Evolutionary conservation across 208 protist genomes (phyloP), one percentile per base, ranked within the genome.

Genomic region (Acanthamoeba sp.): DNA sequence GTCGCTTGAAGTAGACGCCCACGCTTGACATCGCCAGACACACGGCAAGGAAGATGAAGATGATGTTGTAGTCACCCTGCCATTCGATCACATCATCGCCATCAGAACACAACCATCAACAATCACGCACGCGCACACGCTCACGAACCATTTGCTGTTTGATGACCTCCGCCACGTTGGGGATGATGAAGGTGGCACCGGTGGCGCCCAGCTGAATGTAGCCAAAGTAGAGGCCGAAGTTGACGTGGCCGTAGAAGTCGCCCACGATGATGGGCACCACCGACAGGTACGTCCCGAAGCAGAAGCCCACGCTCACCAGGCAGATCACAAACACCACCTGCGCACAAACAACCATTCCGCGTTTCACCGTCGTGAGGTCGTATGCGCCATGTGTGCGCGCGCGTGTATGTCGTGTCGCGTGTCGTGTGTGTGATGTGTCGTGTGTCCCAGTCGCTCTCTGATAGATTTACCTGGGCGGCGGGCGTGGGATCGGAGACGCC

Each of bases 301-400:
- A 84, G 40, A 84, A 84, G 40, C 73, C 73, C 20, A 84, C 73
- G 22, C 40, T 84, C 38, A 84, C 42, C 38, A 84, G 40, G 14
- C 73, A 84, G 5, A 84, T 52, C 10, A 84, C 73, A 84, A 84
- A 84, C 36, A 84, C 73, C 32, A 84, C 42, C 73, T 84, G 34
- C 36, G 18, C 5, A 80, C 7, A 22, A 32, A 29, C 29, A 38
- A 55, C 38, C 22, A 6, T 5, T 24, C 2, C 29, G 40, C 29
- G 12, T 84, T 12, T 32, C 66, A 76, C 32, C 9, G 9, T 20
- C 66, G 22, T 42, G 5, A 76, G 16, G 0, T 62, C 16, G 24
- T 62, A 9, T 62, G 24, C 0, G 24, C n/a, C n/a, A n/a, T 62
- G 16, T 62, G 24, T 62, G 55, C 27, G 16, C 4, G 0, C 4